A percentile compares a stretch with the other conserved stretches of the same genome.
Evolutionary conservation across 2,329 filamentous ascomycete genomes (phyloP).

Genomic region (Colletotrichum tanaceti): DNA sequence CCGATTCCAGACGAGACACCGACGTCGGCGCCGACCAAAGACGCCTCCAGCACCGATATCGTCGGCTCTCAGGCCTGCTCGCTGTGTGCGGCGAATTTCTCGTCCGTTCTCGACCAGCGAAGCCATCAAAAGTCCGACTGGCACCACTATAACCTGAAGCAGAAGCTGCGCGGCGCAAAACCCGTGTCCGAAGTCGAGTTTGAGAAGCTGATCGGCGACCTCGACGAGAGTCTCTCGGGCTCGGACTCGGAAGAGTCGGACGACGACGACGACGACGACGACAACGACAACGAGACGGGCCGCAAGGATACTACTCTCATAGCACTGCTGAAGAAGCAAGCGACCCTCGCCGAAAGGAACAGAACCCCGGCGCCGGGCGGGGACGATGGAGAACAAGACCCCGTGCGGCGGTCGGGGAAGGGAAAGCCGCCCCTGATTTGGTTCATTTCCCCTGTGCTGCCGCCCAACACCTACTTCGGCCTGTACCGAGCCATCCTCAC

Average conservation of each 20-base stretch:
- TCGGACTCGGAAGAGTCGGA: conserved; percentile 81
- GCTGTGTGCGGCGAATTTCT: conserved; percentile 80
- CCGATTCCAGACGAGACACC: conserved; percentile 43
- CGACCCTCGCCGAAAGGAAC: conserved; percentile 71
- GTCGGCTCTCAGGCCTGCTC: conserved; percentile 81
- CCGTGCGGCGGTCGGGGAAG: conserved; percentile 59
- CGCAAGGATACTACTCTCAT: conserved; percentile 78
- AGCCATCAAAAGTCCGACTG: conserved; percentile 89
- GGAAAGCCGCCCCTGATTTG: conserved; percentile 77
- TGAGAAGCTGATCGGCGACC: conserved; percentile 82
- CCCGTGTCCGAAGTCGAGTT: conserved; percentile 86
- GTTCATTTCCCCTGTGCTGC: conserved; percentile 82
- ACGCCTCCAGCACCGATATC: conserved; percentile 49
- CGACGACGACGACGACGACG: conserved; percentile 73
- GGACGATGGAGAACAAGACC: conserved; percentile 56
- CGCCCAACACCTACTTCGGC: conserved; percentile 83
- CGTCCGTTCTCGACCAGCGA: conserved; percentile 81
- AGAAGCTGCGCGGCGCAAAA: conserved; percentile 80
- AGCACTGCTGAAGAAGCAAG: conserved; percentile 84
- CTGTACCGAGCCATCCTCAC: conserved; percentile 87
- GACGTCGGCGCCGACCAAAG: conserved; percentile 39
- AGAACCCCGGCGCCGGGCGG: conserved; percentile 59
- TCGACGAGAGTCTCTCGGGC: conserved; percentile 93
- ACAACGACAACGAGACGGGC: conserved; percentile 65
- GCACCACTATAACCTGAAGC: conserved; percentile 94